Conservation (phyloP, 495 filamentous ascomycete genomes). For the Hypomontagnella monticulosa region DNA sequence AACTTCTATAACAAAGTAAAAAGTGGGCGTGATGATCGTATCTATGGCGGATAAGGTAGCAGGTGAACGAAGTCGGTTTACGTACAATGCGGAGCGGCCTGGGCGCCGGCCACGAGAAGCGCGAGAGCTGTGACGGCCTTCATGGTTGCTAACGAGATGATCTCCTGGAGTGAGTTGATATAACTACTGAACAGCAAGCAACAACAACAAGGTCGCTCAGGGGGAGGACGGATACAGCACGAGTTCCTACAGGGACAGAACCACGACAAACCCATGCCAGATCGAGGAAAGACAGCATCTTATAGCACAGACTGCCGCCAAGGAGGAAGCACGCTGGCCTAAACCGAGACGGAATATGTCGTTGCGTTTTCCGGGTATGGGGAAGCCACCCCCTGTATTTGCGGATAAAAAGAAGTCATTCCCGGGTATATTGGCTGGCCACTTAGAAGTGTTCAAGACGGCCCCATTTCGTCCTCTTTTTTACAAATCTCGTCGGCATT, state of each 20-base stretch:
- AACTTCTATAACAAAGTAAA: background rate
- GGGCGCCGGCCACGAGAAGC: slow-evolving; percentile 45
- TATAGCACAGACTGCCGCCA: slow-evolving; percentile 21
- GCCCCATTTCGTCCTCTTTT: background rate
- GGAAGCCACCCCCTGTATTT: slow-evolving; percentile 25
- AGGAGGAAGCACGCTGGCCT: slow-evolving; percentile 13
- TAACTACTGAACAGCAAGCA: background rate
- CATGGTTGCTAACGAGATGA: slow-evolving; percentile 41
- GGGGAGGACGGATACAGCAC: slow-evolving; percentile 5
- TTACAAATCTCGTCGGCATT: slow-evolving; percentile 21
- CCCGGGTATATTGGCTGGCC: slow-evolving; percentile 36
- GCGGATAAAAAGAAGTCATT: slow-evolving; percentile 41
- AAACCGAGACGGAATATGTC: slow-evolving; percentile 39
- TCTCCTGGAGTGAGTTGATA: background rate
- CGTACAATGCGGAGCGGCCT: slow-evolving; percentile 56
- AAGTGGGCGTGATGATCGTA: no score
- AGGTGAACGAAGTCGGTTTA: slow-evolving; percentile 1
- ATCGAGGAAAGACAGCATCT: slow-evolving; percentile 16
- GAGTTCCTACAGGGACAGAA: slow-evolving; percentile 2
- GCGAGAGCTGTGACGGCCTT: slow-evolving; percentile 48
- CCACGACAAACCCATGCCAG: background rate
- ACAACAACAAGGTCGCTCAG: background rate
- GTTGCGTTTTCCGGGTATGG: slow-evolving; percentile 34
- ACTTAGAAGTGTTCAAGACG: slow-evolving; percentile 12
- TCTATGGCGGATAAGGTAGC: no score